Evolutionary conservation across 1,284 basidiomycete species (phyloP), one percentile per base, ranked within the genome.

Genomic region (Retiboletus flavoniger): DNA sequence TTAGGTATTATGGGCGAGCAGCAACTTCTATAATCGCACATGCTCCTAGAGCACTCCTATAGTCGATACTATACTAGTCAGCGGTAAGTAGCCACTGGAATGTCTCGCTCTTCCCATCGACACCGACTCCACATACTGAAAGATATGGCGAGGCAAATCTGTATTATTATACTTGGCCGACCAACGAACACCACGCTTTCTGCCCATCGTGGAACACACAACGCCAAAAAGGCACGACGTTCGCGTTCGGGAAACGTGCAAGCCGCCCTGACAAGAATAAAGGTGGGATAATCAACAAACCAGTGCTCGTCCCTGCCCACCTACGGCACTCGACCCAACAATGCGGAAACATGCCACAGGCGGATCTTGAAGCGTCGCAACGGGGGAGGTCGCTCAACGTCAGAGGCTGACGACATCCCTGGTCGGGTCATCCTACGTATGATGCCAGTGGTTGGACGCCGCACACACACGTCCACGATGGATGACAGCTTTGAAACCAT

Each of bases 281-380:
- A 26, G 11, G 31, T 17, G 35, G 8, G 47, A 14, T n/a, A 32
- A 36, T 53, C 44, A 44, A 35, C 21, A 39, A 53, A 54, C 59
- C 55, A 35, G 55, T 56, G 56, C 26, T 53, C 34, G 32, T 32
- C 28, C 44, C 41, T 51, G 38, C 41, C 39, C 38, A 47, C 52
- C 39, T 36, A 31, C 32, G 44, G 29, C 36, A 49, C 47, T 53
- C 16, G 34, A 26, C 32, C 34, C 2, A 36, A 16, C 13, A 51
- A 44, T 53, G 44, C 24, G 45, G 49, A n/a, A 11, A 47, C 35
- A 44, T 35, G 11, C 52, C 53, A 53, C 61, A 21, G n/a, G 48
- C 49, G 54, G 62, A 62, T 55, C 61, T 65, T 32, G 45, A 55
- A 55, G 55, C 45, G 6, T 11, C n/a, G n/a, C 21, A 26, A 42